Percentiles rank a stretch among this genome's conserved stretches.
Evolutionary conservation across 2,329 filamentous ascomycete genomes (phyloP).

Genomic region (Exophiala mesophila): DNA sequence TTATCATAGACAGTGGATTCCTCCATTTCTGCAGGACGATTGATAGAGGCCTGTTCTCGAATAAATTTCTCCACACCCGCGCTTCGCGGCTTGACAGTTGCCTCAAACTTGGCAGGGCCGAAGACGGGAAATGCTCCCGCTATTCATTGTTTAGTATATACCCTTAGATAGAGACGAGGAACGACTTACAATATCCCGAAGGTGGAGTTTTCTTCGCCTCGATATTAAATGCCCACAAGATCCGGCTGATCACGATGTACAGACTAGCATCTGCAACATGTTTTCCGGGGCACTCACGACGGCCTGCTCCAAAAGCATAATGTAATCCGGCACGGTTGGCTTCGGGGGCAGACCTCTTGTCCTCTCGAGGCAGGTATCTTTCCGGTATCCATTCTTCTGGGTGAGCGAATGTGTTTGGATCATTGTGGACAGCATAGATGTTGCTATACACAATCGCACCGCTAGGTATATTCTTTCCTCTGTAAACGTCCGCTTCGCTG

Average conservation of each 20-base stretch:
- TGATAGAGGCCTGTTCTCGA: slow-evolving; percentile 5
- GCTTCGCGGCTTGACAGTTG: slow-evolving; percentile 6
- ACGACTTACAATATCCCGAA: slow-evolving; percentile 8
- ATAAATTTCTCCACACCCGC: not conserved
- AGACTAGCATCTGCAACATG: slow-evolving; percentile 34
- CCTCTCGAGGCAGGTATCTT: slow-evolving; percentile 34
- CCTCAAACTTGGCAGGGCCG: slow-evolving; percentile 8
- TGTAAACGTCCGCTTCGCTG: slow-evolving; percentile 22
- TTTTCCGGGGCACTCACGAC: slow-evolving; percentile 33
- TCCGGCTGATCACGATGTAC: slow-evolving; percentile 53
- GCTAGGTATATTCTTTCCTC: slow-evolving; percentile 27
- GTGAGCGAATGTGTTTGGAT: slow-evolving; percentile 5
- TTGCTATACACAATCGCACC: slow-evolving; percentile 45
- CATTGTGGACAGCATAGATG: slow-evolving; percentile 35
- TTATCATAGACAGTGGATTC: slow-evolving; percentile 11
- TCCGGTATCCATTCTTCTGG: slow-evolving; percentile 40
- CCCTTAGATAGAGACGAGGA: not conserved
- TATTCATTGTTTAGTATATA: slow-evolving; percentile 1
- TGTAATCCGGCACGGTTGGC: slow-evolving; percentile 33
- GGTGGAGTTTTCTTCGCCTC: slow-evolving; percentile 3
- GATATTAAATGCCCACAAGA: slow-evolving; percentile 42
- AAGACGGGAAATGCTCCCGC: slow-evolving; percentile 8
- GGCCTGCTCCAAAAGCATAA: slow-evolving; percentile 53
- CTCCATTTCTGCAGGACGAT: slow-evolving; percentile 8
- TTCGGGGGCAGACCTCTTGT: slow-evolving; percentile 33